Evolutionary conservation across 2,329 filamentous ascomycete genomes (phyloP).

Genomic region (Cercospora citrullina): DNA sequence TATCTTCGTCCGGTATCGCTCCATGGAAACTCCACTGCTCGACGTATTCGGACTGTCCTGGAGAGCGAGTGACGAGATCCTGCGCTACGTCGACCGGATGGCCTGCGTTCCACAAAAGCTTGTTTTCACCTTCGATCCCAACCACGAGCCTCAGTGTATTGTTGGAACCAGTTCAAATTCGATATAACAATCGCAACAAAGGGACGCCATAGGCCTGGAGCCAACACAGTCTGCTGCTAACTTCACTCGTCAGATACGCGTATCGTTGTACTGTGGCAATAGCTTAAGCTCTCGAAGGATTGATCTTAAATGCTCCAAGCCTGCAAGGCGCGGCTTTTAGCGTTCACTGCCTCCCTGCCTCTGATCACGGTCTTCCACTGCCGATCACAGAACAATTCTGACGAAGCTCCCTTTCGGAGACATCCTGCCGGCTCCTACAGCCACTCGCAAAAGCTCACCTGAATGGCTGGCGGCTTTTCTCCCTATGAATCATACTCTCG

Average conservation of each 20-base stretch:
- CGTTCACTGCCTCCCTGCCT: neutral
- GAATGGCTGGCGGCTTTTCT: neutral
- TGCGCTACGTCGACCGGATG: neutral
- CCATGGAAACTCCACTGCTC: neutral
- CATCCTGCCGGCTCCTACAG: slow-evolving; percentile 1
- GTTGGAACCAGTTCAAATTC: neutral
- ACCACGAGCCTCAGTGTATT: neutral
- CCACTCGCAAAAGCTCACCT: neutral
- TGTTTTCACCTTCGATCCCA: neutral
- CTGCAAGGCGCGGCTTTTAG: neutral
- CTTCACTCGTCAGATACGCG: neutral
- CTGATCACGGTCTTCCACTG: neutral
- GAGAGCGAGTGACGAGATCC: neutral
- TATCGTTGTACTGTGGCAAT: neutral
- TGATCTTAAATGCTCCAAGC: neutral
- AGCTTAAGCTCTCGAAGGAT: neutral
- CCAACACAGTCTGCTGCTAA: neutral
- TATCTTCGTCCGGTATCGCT: neutral
- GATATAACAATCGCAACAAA: neutral
- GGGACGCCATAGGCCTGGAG: neutral
- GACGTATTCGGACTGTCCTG: neutral
- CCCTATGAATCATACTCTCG: neutral
- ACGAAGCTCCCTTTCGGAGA: neutral
- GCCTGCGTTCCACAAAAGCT: neutral
- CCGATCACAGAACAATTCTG: neutral